These are phyloP conservation scores for Pichia californica DNA, from an alignment of 805 yeast species.

Conservation along the genomic window DNA sequence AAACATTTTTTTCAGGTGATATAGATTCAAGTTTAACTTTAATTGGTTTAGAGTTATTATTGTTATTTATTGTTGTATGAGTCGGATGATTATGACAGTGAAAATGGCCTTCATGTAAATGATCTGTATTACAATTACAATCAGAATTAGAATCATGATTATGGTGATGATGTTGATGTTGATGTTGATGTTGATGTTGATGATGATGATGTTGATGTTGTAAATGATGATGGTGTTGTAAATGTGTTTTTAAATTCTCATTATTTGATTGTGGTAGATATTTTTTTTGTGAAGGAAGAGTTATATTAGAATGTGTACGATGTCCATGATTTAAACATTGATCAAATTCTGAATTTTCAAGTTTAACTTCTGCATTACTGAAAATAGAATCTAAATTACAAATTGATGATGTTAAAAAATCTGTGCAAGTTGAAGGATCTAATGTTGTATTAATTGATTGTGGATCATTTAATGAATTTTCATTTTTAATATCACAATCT, in stretches of 20 bases:
- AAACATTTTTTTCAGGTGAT: no score
- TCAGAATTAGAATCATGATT: not conserved
- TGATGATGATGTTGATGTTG: slow-evolving; percentile 35
- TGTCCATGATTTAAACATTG: not conserved
- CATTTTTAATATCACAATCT: slow-evolving; percentile 9
- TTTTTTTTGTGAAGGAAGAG: slow-evolving; percentile 9
- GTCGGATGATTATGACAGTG: not conserved
- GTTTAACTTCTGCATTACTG: not conserved
- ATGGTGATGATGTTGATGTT: slow-evolving; percentile 31
- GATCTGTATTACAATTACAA: not conserved
- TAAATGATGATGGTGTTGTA: slow-evolving; percentile 9
- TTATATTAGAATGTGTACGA: not conserved
- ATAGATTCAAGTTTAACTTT: no score
- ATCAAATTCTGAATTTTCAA: not conserved
- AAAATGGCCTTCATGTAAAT: slow-evolving; percentile 31
- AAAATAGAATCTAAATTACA: not conserved
- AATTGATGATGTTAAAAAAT: slow-evolving; percentile 11
- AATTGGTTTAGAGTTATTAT: no score
- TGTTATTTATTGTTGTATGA: not conserved
- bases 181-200: slow-evolving; percentile 16
- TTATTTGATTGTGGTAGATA: no score
- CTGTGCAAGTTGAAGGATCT: slow-evolving; percentile 1
- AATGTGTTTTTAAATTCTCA: not conserved
- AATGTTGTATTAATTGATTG: not conserved
- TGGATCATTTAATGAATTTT: not conserved